phyloP scores from a whole-genome alignment of 345 rosid genomes.

The Triadica sebifera region DNA sequence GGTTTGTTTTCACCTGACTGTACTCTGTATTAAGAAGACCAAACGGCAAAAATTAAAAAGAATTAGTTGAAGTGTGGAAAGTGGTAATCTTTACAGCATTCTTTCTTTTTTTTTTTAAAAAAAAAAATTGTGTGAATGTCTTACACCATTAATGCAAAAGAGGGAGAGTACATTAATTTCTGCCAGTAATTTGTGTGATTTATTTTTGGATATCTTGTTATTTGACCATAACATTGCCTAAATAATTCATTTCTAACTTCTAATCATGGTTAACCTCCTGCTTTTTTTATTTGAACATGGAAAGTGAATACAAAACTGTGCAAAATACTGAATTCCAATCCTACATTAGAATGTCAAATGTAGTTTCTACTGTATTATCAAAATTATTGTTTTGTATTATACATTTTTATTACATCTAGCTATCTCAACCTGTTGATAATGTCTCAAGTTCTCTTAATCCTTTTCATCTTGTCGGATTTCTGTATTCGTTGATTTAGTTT shows the following conservation, averaged over 20 bases:
- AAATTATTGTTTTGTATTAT: neutral
- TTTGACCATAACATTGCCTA: too few species aligned
- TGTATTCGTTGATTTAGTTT: neutral
- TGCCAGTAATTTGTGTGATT: too few species aligned
- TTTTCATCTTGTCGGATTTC: neutral
- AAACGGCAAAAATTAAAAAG: neutral
- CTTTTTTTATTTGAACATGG: neutral
- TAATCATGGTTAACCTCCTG: neutral
- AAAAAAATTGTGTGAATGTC: too few species aligned
- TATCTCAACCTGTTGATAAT: neutral
- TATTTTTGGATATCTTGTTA: too few species aligned
- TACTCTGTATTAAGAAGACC: neutral
- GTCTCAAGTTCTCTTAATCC: neutral
- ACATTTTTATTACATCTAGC: neutral
- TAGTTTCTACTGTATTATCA: neutral
- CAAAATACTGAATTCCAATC: neutral
- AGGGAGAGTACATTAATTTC: too few species aligned
- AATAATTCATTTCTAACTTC: too few species aligned
- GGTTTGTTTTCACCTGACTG: neutral
- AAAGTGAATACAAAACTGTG: neutral
- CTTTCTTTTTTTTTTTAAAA: too few species aligned
- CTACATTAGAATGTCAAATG: neutral
- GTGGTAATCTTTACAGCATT: neutral
- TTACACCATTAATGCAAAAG: too few species aligned
- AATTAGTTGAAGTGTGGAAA: neutral